Conservation (phyloP, 2,329 filamentous ascomycete genomes). For the Sclerotinia glacialis region DNA sequence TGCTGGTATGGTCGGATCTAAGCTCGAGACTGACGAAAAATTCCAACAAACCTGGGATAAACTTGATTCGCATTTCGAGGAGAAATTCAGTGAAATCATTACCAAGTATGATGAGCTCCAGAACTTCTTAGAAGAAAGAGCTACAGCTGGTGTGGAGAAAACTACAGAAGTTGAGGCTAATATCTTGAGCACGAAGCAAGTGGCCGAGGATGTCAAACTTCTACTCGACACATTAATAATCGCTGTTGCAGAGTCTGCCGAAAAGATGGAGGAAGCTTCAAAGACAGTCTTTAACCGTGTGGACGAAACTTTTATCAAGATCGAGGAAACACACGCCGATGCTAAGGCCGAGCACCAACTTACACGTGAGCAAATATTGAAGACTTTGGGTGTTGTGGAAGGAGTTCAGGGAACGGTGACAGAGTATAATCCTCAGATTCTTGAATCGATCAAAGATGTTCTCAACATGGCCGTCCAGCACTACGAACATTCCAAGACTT, state of each 20-base stretch:
- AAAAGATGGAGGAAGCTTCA: conserved; percentile 84
- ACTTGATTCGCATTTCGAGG: conserved; percentile 56
- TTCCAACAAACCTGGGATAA: conserved; percentile 57
- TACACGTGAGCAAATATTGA: conserved; percentile 76
- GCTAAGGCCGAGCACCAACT: conserved; percentile 76
- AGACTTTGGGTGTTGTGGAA: conserved; percentile 69
- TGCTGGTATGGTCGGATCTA: conserved; percentile 72
- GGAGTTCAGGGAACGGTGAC: conserved; percentile 74
- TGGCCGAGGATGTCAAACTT: conserved; percentile 83
- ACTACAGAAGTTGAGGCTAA: conserved; percentile 71
- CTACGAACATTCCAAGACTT: conserved; percentile 79
- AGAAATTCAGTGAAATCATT: conserved; percentile 72
- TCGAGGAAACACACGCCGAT: conserved; percentile 72
- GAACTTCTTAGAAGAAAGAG: conserved; percentile 67
- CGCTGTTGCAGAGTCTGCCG: conserved; percentile 75
- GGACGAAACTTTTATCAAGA: conserved; percentile 71
- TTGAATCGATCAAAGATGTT: conserved; percentile 84
- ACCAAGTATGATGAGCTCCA: conserved; percentile 87
- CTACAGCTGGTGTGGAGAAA: conserved; percentile 69
- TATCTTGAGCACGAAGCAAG: conserved; percentile 69
- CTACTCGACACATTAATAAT: conserved; percentile 82
- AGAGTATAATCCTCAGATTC: conserved; percentile 84
- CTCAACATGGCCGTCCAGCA: conserved; percentile 78
- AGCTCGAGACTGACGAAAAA: conserved; percentile 81
- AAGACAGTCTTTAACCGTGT: conserved; percentile 82